A percentile compares a stretch with the other conserved stretches of the same genome.
phyloP scores from a whole-genome alignment of 1,284 basidiomycete genomes.

The Takashimella tepidaria region DNA sequence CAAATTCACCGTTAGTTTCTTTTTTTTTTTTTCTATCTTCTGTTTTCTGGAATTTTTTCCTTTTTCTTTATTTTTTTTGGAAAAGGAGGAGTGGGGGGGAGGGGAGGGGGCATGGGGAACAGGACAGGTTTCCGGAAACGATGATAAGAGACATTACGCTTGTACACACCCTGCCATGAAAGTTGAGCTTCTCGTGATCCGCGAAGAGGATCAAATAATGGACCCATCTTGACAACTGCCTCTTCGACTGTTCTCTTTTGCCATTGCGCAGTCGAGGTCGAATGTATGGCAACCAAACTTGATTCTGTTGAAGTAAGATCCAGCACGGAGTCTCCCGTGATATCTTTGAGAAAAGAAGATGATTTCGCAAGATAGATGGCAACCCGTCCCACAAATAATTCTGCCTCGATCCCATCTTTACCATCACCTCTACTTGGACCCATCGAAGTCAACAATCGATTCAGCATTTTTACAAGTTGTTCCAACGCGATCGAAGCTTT shows the following conservation, averaged over 20 bases:
- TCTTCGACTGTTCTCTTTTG: slow-evolving; percentile 16
- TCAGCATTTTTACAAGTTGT: slow-evolving; percentile 24
- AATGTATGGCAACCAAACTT: slow-evolving; percentile 26
- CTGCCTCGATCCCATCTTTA: slow-evolving; percentile 29
- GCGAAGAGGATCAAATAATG: slow-evolving; percentile 24
- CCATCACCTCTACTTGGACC: slow-evolving; percentile 17
- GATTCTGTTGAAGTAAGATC: slow-evolving; percentile 14
- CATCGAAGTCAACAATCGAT: slow-evolving; percentile 26
- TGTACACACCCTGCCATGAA: slow-evolving; percentile 32
- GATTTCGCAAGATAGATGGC: slow-evolving; percentile 35
- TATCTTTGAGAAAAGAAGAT: slow-evolving; percentile 28
- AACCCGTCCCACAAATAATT: slow-evolving; percentile 42
- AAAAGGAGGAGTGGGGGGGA: too few species aligned
- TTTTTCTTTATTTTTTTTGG: too few species aligned
- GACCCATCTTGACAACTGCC: slow-evolving; percentile 18
- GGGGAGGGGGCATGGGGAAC: too few species aligned
- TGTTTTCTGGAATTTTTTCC: too few species aligned
- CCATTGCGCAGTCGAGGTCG: slow-evolving; percentile 30
- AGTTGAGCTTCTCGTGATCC: slow-evolving; percentile 24
- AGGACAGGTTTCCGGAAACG: too few species aligned
- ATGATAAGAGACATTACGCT: background rate
- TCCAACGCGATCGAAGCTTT: slow-evolving; percentile 22
- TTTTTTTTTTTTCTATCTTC: too few species aligned
- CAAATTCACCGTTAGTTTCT: background rate
- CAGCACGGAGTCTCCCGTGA: slow-evolving; percentile 17